Percentiles rank a stretch among this genome's conserved stretches.
Evolutionary conservation across 805 yeast species (phyloP).

Genomic region (Helenozyma rhizophorensis): DNA sequence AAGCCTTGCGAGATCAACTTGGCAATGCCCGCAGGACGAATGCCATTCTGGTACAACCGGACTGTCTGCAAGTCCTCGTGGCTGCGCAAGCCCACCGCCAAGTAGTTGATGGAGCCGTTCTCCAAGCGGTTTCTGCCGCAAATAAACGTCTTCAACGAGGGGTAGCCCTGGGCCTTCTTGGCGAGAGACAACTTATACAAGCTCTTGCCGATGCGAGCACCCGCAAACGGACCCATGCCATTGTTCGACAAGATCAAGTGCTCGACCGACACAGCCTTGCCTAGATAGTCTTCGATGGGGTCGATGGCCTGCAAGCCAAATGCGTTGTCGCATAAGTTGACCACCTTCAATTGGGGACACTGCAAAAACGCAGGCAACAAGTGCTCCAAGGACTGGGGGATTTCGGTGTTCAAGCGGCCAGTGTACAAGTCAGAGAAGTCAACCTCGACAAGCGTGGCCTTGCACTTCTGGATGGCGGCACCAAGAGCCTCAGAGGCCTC

Average conservation of each 20-base stretch:
- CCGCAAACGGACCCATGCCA: conserved; percentile 98
- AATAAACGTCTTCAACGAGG: conserved; percentile 72
- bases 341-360: conserved; percentile 63
- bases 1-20: conserved; percentile 72
- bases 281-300: conserved; percentile 74
- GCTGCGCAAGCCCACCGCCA: conserved; percentile 80
- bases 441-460: conserved; percentile 55
- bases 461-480: conserved; percentile 42
- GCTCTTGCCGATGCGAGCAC: conserved; percentile 88
- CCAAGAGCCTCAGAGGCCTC: conserved; percentile 79
- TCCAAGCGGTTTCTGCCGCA: conserved; percentile 98
- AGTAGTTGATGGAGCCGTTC: conserved; percentile 83
- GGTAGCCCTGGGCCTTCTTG: conserved; percentile 49
- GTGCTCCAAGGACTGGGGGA: conserved; percentile 73
- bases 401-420: conserved; percentile 91
- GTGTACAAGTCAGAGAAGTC: conserved; percentile 92
- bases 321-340: conserved; percentile 92
- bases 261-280: conserved; percentile 72
- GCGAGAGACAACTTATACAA: conserved; percentile 65
- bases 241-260: conserved; percentile 89
- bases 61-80: conserved; percentile 71
- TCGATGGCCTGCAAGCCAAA: conserved; percentile 94
- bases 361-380: conserved; percentile 70
- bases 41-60: conserved; percentile 92
- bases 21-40: conserved; percentile 88